Base-by-base conservation (phyloP, 1,139 yeast species). In the Suhomyces terraborum region DNA sequence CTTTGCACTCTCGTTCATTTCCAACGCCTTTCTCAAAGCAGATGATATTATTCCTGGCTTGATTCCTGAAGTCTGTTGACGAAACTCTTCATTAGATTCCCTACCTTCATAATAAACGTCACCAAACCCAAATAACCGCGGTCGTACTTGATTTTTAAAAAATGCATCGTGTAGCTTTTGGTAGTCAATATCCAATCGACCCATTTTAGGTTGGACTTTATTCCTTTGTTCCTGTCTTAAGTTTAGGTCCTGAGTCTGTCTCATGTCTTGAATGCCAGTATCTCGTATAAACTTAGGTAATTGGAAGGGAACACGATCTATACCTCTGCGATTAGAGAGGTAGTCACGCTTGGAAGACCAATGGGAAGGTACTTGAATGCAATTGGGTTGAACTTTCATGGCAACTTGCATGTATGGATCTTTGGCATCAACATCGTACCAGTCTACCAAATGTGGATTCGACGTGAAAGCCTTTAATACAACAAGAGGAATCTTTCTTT, bases 181-280 rank as follows among this genome's bases (percentile, higher is more conserved):
- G 58, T 86, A 91, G 60, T 93, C 98, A 25, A 93, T 77, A 61
- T 93, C 98, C 20, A 93, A 64, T 43, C 82, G 73, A 1, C 96
- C 96, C 80, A 88, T 72, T 58, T 88, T 88, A 0, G 97, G 97
- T 58, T 88, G 96, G 0, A 91, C 95, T 40, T 86, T 73, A 43
- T 87, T 94, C 47, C 98, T 72, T 59, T 84, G 85, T 56, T 78
- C 77, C 53, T 88, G 95, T 54, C 86, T 81, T 49, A 88, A 58
- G 2, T 85, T 75, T 42, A 48, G 55, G 7, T 71, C 69, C 16
- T 77, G 84, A 0, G 76, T 66, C 46, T 82, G 80, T 57, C 98
- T 75, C 96, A 91, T 87, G 45, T 86, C 91, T 53, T 82, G 79
- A 31, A 93, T 89, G 1, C 96, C 97, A 0, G 98, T 93, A 41